Conservation (phyloP, 805 yeast species). For the Metschnikowia lachancei region DNA sequence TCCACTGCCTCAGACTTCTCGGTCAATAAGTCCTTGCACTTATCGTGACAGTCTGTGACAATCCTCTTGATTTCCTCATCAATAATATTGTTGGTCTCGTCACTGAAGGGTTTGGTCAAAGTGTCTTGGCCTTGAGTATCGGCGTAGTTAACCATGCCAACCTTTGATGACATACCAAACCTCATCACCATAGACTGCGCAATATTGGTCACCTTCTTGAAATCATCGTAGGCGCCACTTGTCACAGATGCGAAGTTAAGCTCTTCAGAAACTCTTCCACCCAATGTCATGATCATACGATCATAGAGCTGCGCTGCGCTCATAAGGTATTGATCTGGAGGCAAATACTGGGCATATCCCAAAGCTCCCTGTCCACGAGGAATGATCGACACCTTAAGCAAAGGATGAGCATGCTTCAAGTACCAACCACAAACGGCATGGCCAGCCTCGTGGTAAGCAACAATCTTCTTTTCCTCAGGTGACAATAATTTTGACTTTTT, state of each 20-base stretch:
- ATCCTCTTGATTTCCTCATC: conserved; percentile 69
- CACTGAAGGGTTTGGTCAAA: conserved; percentile 64
- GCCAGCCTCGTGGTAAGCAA: conserved; percentile 98
- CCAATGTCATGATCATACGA: conserved; percentile 94
- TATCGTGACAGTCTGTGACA: conserved; percentile 60
- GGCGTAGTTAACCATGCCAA: conserved; percentile 70
- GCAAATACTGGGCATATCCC: conserved; percentile 96
- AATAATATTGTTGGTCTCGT: conserved; percentile 62
- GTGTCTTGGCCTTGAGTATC: conserved; percentile 47
- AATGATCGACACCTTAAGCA: conserved; percentile 90
- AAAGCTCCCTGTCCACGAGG: conserved; percentile 97
- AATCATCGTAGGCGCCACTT: conserved; percentile 94
- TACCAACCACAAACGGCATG: conserved; percentile 99
- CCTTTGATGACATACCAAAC: conserved; percentile 84
- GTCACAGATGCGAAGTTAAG: conserved; percentile 86
- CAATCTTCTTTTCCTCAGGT: conserved; percentile 82
- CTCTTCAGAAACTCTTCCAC: conserved; percentile 96
- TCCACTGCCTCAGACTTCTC: conserved; percentile 77
- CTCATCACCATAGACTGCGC: conserved; percentile 91
- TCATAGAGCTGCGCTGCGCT: conserved; percentile 76
- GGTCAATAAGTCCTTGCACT: conserved; percentile 57
- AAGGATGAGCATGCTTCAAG: conserved; percentile 85
- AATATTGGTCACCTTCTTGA: conserved; percentile 91
- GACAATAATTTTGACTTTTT: conserved; percentile 81
- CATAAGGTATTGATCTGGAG: conserved; percentile 83